phyloP scores from a whole-genome alignment of 2,329 filamentous ascomycete genomes.

The Zasmidium cellare region DNA sequence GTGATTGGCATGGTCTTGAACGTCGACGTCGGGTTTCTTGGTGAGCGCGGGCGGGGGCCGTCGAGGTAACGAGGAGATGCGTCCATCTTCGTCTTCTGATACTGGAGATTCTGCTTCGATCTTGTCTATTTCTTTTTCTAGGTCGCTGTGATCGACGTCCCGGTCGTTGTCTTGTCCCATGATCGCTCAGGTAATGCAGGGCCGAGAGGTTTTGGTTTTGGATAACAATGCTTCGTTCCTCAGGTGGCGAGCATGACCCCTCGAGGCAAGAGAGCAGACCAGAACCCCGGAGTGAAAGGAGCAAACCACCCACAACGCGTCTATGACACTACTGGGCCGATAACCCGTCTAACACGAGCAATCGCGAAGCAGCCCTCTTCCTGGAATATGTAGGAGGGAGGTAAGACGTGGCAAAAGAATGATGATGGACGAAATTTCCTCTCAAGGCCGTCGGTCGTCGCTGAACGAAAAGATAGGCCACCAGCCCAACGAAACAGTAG shows the following conservation, averaged over 20 bases:
- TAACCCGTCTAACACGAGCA: no score
- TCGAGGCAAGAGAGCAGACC: no score
- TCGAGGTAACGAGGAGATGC: constrained; percentile 5
- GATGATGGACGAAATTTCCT: no score
- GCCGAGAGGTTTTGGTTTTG: background rate
- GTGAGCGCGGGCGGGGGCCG: constrained; percentile 12
- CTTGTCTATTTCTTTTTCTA: constrained; percentile 14
- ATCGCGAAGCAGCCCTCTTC: no score
- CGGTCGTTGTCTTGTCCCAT: constrained; percentile 18
- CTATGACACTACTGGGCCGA: no score
- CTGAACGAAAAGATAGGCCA: background rate
- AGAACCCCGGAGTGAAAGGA: no score
- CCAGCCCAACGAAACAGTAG: background rate
- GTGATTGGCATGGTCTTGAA: background rate
- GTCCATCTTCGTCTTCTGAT: constrained; percentile 7
- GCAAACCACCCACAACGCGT: no score
- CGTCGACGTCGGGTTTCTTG: constrained; percentile 13
- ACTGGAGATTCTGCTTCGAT: constrained; percentile 13
- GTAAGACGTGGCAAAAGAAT: no score
- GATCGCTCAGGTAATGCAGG: background rate
- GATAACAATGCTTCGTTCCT: background rate
- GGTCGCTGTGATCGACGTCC: constrained; percentile 12
- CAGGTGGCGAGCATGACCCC: background rate
- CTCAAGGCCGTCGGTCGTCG: no score
- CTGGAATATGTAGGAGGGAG: no score